Base-by-base conservation (phyloP, 805 yeast genomes). In the Candida chauliodis region DNA sequence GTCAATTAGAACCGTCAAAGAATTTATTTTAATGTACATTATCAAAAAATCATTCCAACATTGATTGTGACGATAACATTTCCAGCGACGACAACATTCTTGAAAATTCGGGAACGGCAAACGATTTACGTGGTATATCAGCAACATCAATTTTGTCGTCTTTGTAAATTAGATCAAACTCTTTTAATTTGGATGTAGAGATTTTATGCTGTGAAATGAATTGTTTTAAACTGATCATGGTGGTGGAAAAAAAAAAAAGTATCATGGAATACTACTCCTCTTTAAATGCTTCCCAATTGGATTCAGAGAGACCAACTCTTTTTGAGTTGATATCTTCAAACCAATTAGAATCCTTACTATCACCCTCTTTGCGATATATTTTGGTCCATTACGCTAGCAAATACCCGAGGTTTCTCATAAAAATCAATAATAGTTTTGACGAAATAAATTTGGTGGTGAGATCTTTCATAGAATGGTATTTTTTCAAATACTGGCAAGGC, bases 261-360 rank as follows among this genome's bases (percentile, higher is more conserved):
- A 22, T n/a, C 17, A 84, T 85, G 95, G 91, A 84, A 57, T 85
- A 81, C 63, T 85, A 82, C 56, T 79, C 90, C 2, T 77, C 89
- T 1, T 66, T 87, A 33, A 88, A 85, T 58, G 86, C 95, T 2
- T 70, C 88, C 21, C 76, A 82, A 33, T 62, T 88, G 46, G 90
- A 85, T 50, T 70, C 81, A 2, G 81, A 78, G 37, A 72, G 81
- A 2, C 98, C 98, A 1, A 89, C 97, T 0, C 66, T 91, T 2
- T 91, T 90, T 58, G 99, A 91, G 66, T 73, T 91, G 35, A 66
- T 88, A 9, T 87, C 96, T 0, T 77, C 95, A 0, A 73, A 75
- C 42, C 95, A 91, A 61, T 71, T 91, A 18, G 87, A 86, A 42
- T 66, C 74, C 2, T 69, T 91, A 40, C 63, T 91, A 23, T 79